Conservation (phyloP, 345 rosid genomes). For the Cardamine chenopodiifolia region DNA sequence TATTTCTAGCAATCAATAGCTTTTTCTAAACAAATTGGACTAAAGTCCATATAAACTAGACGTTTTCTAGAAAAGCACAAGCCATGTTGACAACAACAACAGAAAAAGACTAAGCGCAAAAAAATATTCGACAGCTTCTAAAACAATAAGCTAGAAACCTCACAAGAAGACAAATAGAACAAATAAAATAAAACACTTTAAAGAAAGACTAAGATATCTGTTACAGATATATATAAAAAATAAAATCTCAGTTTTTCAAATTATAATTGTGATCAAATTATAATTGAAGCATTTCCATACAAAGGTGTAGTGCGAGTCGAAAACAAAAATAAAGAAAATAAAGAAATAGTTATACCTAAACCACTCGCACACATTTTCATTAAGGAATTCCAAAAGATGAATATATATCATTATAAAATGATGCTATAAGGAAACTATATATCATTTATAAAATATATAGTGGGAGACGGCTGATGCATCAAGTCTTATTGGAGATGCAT, state of each 20-base stretch:
- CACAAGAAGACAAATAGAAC: neutral
- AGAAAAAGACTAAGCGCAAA: neutral
- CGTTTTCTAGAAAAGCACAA: neutral
- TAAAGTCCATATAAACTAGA: neutral
- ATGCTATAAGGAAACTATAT: neutral
- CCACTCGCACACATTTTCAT: conserved; percentile 38
- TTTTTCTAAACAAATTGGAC: conserved; percentile 14
- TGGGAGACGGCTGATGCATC: neutral
- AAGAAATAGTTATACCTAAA: conserved; percentile 36
- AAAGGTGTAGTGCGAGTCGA: conserved; percentile 32
- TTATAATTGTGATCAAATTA: neutral
- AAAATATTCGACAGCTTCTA: neutral
- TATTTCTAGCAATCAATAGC: neutral
- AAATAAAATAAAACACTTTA: neutral
- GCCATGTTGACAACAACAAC: neutral
- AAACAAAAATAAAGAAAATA: neutral
- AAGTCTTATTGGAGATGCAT: neutral
- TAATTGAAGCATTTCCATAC: neutral
- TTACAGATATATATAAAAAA: neutral
- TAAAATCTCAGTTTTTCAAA: neutral
- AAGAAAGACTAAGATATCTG: neutral
- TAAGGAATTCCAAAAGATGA: conserved; percentile 1
- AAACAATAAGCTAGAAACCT: neutral
- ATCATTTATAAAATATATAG: conserved; percentile 6
- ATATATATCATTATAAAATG: neutral